Percentiles rank a stretch among this genome's conserved stretches.
Evolutionary conservation across 2,329 filamentous ascomycete species (phyloP).

Genomic region (Beauveria rudraprayagi): DNA sequence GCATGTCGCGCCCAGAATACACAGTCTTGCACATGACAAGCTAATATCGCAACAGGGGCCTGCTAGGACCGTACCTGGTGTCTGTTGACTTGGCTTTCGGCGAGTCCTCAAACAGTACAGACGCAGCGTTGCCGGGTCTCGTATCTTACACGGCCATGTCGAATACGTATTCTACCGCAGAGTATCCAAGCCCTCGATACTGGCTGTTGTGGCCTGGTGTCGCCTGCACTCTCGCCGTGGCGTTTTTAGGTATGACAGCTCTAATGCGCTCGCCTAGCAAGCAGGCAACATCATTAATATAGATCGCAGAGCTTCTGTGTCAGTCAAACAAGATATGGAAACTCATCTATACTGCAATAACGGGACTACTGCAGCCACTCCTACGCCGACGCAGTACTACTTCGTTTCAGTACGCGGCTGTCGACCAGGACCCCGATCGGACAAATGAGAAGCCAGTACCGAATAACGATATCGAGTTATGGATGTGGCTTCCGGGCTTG

Average conservation of each 20-base stretch:
- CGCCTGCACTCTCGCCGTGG: conserved; percentile 4
- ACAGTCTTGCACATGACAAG: neutral
- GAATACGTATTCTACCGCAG: neutral
- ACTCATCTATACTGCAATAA: neutral
- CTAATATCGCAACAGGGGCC: neutral
- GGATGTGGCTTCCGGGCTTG: conserved; percentile 5
- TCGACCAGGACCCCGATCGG: neutral
- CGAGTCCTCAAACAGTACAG: neutral
- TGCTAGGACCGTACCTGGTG: conserved; percentile 5
- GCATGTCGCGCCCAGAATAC: neutral
- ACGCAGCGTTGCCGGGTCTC: neutral
- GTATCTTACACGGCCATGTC: conserved; percentile 7
- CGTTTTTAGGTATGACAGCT: neutral
- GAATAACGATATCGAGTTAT: neutral
- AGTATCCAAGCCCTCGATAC: conserved; percentile 7
- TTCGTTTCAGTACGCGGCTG: neutral
- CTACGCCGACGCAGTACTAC: neutral
- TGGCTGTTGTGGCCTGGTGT: conserved; percentile 8
- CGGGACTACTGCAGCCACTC: neutral
- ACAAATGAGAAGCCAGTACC: neutral
- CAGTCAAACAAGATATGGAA: neutral
- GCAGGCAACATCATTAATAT: neutral
- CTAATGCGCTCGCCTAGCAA: no score
- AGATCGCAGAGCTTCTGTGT: neutral
- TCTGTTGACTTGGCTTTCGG: neutral